Evolutionary conservation across 2,329 filamentous ascomycete genomes (phyloP), one percentile per base, ranked within the genome.

Genomic region (Paraconiothyrium sp.): DNA sequence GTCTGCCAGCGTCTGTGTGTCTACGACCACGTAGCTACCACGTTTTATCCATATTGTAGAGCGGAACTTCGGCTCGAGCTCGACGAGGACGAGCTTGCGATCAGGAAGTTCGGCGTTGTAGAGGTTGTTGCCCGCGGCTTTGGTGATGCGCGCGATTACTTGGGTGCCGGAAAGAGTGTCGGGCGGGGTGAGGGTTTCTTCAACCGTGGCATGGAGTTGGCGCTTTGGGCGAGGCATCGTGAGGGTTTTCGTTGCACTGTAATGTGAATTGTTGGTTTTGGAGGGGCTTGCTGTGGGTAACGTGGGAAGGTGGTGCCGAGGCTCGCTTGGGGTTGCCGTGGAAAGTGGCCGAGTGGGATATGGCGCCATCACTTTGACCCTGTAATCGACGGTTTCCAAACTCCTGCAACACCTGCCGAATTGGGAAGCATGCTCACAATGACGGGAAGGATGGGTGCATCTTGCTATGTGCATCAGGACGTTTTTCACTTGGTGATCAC

Each of bases 1-100:
- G 27, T 86, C 88, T 32, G 89, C 88, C 41, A 89, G 83, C 1
- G 86, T 83, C 34, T 85, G 84, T 27, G 87, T 90, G 67, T 98
- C 92, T 14, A 97, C 85, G 11, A 98, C 81, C 34, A 97, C 93
- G 78, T 90, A 98, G 0, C 93, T 92, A 34, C 93, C 92, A 20
- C 93, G 89, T 79, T 92, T 94, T 77, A 98, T 91, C 92, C 93
- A 98, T 66, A 98, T 92, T 2, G 92, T 95, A 67, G 92, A 95
- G 63, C 94, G 91, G 76, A 98, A 97, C 44, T 89, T 89, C 30
- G 92, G 84, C 10, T 92, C 90, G 22, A 99, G 87, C 82, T 97
- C 93, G 24, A 93, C 90, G 20, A 96, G 82, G 43, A 94, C 79
- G 7, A 85, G 81, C 71, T 88, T 86, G 61, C 86, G 85, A 13